Evolutionary conservation across 2,329 filamentous ascomycete species (phyloP), one percentile per base, ranked within the genome.

Genomic region (Sordariomycetes sp.): DNA sequence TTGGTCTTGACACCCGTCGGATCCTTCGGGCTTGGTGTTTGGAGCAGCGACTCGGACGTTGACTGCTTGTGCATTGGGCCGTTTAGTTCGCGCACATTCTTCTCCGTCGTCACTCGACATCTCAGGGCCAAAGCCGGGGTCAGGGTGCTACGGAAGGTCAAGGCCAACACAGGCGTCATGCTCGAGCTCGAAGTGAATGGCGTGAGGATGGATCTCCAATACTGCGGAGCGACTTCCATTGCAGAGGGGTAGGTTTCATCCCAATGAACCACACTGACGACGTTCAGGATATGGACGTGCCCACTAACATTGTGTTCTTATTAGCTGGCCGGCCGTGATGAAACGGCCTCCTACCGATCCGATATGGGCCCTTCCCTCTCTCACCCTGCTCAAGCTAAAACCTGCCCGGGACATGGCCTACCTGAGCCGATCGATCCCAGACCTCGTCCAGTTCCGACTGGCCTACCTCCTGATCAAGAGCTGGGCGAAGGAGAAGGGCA

Each of bases 41-140:
- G 84, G 82, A 82, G 79, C 1, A 64, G 71, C 1, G 66, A 74
- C 0, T 88, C 84, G 1, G 83, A 87, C 62, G 76, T 89, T 7
- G 83, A 89, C 68, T 84, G 83, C 63, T 74, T 88, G 6, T 86
- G 79, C 62, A 80, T 88, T 61, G 83, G 85, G 1, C 75, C 79
- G 24, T 81, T 86, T 59, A 82, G 82, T 64, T 71, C 82, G 1
- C 76, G 74, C 60, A 81, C 77, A 0, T 88, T 88, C 66, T 86
- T 87, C 65, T 61, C 66, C 1, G 58, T 61, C 10, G 50, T 61
- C 25, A 43, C 51, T 22, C 37, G 52, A 32, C 53, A 60, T 32
- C 35, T 61, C 16, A 40, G 32, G 37, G 16, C 48, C 6, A 32
- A 55, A 7, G 65, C 69, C 22, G 76, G 71, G 0, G 68, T 86